These are phyloP conservation scores for Ananas comosus DNA, from an alignment of 176 grass and related monocot genomes.

Conservation along the genomic window DNA sequence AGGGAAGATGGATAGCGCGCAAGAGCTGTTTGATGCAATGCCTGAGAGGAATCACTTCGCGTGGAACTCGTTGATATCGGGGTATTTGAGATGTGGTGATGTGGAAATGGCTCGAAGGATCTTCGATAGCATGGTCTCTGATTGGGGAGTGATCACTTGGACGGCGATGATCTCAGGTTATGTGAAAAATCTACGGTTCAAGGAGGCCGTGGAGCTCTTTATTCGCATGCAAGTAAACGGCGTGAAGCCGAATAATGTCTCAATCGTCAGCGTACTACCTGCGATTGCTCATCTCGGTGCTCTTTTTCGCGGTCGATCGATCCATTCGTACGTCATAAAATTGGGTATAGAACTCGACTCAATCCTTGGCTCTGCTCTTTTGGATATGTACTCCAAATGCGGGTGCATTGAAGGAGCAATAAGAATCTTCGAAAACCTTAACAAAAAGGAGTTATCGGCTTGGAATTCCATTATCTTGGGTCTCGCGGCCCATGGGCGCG, in stretches of 20 bases:
- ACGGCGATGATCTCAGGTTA: conserved; percentile 17
- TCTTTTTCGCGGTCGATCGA: conserved; percentile 10
- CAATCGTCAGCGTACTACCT: conserved; percentile 12
- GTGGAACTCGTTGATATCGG: conserved; percentile 20
- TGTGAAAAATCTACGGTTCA: conserved; percentile 1
- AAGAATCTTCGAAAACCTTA: conserved; percentile 4
- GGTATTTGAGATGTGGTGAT: conserved; percentile 12
- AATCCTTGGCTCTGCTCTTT: conserved; percentile 14
- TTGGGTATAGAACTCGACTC: conserved; percentile 15
- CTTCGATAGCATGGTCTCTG: conserved; percentile 5
- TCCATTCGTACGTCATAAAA: conserved; percentile 8
- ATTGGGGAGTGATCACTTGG: conserved; percentile 16
- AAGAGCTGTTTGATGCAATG: conserved; percentile 20
- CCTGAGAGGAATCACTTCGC: conserved; percentile 14
- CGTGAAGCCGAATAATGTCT: conserved; percentile 10
- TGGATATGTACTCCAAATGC: conserved; percentile 21
- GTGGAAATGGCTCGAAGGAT: conserved; percentile 6
- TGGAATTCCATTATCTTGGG: conserved; percentile 22
- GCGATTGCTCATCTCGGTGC: conserved; percentile 15
- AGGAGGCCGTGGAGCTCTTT: conserved; percentile 15
- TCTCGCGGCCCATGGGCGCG: conserved; percentile 19
- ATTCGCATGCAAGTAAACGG: conserved; percentile 13
- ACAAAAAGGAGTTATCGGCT: conserved; percentile 14
- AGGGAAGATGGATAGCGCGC: conserved; percentile 4
- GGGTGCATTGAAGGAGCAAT: conserved; percentile 19